These are phyloP conservation scores for Calamus simplicifolius DNA, from an alignment of 176 grass and related monocot genomes.

Conservation along the genomic window DNA sequence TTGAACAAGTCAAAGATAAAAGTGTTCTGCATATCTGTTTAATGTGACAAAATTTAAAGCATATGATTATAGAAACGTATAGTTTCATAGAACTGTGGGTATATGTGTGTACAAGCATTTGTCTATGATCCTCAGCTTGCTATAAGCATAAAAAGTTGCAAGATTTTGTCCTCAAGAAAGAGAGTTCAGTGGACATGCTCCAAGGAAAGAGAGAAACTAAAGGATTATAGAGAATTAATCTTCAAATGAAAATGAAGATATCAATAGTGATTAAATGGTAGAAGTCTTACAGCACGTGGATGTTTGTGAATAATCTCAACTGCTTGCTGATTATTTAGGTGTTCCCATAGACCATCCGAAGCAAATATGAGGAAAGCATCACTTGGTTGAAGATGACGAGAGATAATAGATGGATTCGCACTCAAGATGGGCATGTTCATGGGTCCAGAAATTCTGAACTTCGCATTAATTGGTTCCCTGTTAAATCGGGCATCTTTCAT, in stretches of 20 bases:
- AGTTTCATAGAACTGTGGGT: too few species aligned
- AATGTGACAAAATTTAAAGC: too few species aligned
- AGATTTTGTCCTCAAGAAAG: too few species aligned
- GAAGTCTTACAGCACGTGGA: constrained; percentile 61
- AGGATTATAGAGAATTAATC: too few species aligned
- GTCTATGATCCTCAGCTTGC: too few species aligned
- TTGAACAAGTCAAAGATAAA: too few species aligned
- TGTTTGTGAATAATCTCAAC: constrained; percentile 82
- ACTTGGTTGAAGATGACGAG: constrained; percentile 50
- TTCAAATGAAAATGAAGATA: not conserved
- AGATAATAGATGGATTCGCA: constrained; percentile 55
- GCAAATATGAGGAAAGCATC: constrained; percentile 89
- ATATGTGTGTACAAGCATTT: too few species aligned
- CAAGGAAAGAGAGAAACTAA: not conserved
- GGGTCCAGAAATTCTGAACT: constrained; percentile 75
- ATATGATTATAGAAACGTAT: too few species aligned
- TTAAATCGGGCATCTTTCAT: constrained; percentile 61
- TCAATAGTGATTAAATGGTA: not conserved
- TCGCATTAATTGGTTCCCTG: constrained; percentile 67
- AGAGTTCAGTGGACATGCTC: too few species aligned
- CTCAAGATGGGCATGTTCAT: constrained; percentile 62
- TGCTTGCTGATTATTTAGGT: constrained; percentile 73
- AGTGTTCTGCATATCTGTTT: too few species aligned
- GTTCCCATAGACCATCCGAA: constrained; percentile 93
- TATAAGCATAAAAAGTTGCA: too few species aligned